Evolutionary conservation across 2,329 filamentous ascomycete species (phyloP).

Genomic region (Bipolaris sorokiniana): DNA sequence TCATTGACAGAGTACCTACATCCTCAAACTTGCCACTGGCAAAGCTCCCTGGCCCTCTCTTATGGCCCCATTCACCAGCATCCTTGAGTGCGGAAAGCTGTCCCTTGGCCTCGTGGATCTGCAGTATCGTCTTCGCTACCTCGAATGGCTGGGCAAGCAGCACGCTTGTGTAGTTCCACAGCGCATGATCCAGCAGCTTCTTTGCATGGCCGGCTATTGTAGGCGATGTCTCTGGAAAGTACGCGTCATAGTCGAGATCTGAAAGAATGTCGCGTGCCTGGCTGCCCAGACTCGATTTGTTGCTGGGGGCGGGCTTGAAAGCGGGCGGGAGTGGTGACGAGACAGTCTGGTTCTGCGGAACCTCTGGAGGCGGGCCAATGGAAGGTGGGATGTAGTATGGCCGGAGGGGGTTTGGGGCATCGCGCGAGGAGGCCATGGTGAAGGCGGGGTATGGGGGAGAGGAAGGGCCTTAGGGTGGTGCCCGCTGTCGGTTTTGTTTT

Average conservation of each 20-base stretch:
- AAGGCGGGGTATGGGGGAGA: slow-evolving; percentile 2
- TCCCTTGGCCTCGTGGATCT: slow-evolving; percentile 66
- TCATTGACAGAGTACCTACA: slow-evolving; percentile 21
- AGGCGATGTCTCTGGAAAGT: slow-evolving; percentile 77
- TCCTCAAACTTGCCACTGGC: slow-evolving; percentile 46
- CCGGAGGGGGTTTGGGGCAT: slow-evolving; percentile 66
- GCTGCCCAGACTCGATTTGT: slow-evolving; percentile 60
- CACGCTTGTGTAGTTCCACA: slow-evolving; percentile 91
- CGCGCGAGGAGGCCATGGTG: slow-evolving; percentile 53
- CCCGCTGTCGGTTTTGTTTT: slow-evolving; percentile 12
- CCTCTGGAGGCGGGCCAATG: slow-evolving; percentile 63
- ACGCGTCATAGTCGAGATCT: slow-evolving; percentile 91
- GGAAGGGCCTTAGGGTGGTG: slow-evolving; percentile 5
- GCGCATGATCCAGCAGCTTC: slow-evolving; percentile 78
- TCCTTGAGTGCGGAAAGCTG: slow-evolving; percentile 33
- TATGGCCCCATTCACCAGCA: slow-evolving; percentile 24
- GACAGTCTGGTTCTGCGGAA: slow-evolving; percentile 42
- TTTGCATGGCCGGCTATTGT: slow-evolving; percentile 72
- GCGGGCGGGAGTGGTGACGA: slow-evolving; percentile 40
- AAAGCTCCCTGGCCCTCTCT: slow-evolving; percentile 41
- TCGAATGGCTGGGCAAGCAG: slow-evolving; percentile 95
- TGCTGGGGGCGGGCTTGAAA: slow-evolving; percentile 46
- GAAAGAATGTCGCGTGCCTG: slow-evolving; percentile 84
- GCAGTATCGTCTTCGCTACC: slow-evolving; percentile 91
- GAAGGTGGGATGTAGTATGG: slow-evolving; percentile 75